These are phyloP conservation scores for Lactarius evosmus DNA, from an alignment of 768 basidiomycete genomes.

Conservation along the genomic window DNA sequence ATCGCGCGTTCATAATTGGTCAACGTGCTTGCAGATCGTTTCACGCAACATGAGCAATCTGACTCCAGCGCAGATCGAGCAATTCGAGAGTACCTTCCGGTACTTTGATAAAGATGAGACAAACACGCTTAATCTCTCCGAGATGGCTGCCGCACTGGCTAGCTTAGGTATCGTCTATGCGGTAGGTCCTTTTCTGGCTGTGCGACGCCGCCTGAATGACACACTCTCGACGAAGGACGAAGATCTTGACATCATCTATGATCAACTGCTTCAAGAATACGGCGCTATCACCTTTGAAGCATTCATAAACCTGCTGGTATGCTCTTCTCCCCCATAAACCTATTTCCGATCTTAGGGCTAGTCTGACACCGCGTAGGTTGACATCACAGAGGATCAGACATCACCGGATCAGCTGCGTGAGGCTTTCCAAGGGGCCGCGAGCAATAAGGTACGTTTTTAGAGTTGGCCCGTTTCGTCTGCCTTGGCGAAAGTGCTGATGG, in stretches of 20 bases:
- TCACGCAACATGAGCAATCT: constrained; percentile 92
- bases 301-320: constrained; percentile 88
- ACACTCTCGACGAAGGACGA: constrained; percentile 54
- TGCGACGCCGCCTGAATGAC: background rate
- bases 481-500: constrained; percentile 6
- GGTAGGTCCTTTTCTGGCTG: constrained; percentile 38
- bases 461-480: background rate
- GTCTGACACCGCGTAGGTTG: constrained; percentile 54
- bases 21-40: constrained; percentile 59
- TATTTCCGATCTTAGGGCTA: background rate
- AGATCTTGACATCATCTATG: constrained; percentile 81
- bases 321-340: constrained; percentile 31
- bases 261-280: constrained; percentile 73
- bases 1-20: background rate
- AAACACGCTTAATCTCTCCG: constrained; percentile 78
- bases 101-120: constrained; percentile 95
- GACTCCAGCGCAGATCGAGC: constrained; percentile 92
- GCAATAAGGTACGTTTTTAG: constrained; percentile 65
- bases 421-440: constrained; percentile 88
- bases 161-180: constrained; percentile 93
- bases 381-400: constrained; percentile 94
- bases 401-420: constrained; percentile 89
- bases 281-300: constrained; percentile 92
- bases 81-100: constrained; percentile 95
- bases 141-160: constrained; percentile 92